These are phyloP conservation scores for Cercospora berteroae DNA, from an alignment of 2,329 filamentous ascomycete species.

Conservation along the genomic window DNA sequence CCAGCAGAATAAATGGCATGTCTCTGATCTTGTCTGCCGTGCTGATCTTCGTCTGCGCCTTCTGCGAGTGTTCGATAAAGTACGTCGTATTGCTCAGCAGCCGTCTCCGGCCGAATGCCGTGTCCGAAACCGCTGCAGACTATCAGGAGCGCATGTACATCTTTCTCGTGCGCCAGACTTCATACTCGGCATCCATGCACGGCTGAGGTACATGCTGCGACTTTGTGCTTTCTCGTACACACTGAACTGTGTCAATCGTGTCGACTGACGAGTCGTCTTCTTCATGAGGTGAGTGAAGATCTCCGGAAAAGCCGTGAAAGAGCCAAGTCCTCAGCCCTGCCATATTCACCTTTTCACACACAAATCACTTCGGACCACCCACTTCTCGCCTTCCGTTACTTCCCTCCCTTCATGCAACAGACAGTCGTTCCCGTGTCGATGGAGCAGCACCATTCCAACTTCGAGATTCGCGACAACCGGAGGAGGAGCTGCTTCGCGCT, in stretches of 20 bases:
- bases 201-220: no score
- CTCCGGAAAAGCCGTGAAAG: not conserved
- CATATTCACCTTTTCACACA: constrained; percentile 56
- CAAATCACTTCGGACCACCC: constrained; percentile 83
- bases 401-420: constrained; percentile 84
- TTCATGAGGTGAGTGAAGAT: not conserved
- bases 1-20: not conserved
- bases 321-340: not conserved
- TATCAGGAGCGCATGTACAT: not conserved
- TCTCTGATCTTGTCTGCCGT: not conserved
- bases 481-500: constrained; percentile 38
- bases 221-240: no score
- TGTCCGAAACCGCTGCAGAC: not conserved
- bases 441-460: constrained; percentile 80
- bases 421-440: constrained; percentile 86
- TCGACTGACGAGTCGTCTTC: not conserved
- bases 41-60: not conserved
- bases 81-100: no score
- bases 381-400: constrained; percentile 79
- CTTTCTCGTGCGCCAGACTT: not conserved
- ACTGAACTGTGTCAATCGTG: no score
- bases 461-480: constrained; percentile 72
- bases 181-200: no score
- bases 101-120: no score
- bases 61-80: not conserved